A percentile compares a stretch with the other conserved stretches of the same genome.
phyloP scores from a whole-genome alignment of 1,284 basidiomycete genomes.

The Apiotrichum brassicae region DNA sequence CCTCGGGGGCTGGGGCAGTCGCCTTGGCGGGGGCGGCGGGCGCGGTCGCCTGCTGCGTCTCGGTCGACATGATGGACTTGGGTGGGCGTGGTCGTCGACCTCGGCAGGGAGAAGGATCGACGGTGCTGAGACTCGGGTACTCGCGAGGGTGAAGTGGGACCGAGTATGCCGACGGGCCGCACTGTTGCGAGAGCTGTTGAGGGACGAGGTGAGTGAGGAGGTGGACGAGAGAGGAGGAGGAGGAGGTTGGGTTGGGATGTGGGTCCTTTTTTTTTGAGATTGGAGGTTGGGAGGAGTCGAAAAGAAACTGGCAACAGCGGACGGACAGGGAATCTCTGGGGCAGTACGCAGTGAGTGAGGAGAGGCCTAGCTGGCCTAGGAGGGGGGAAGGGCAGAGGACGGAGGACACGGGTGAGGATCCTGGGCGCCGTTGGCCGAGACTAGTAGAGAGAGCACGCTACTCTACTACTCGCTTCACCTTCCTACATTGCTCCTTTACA shows the following conservation, averaged over 20 bases:
- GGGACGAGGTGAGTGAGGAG: too few species aligned
- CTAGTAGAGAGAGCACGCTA: too few species aligned
- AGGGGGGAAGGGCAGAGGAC: too few species aligned
- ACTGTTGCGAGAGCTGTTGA: neutral
- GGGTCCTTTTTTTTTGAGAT: neutral
- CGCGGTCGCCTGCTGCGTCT: conserved; percentile 1
- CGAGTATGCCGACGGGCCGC: neutral
- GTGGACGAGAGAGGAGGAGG: neutral
- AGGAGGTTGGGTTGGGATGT: neutral
- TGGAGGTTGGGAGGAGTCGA: too few species aligned
- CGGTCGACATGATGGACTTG: conserved; percentile 1
- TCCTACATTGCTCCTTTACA: too few species aligned
- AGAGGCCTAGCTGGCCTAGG: too few species aligned
- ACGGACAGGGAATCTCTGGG: too few species aligned
- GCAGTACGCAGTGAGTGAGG: neutral
- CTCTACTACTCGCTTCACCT: too few species aligned
- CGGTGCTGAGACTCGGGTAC: neutral
- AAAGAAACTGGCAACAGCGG: too few species aligned
- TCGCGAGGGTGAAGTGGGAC: neutral
- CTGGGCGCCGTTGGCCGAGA: too few species aligned
- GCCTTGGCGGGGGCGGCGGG: conserved; percentile 1
- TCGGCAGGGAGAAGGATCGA: neutral
- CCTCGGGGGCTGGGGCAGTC: neutral
- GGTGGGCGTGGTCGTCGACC: neutral
- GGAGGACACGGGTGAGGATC: too few species aligned